Evolutionary conservation across 1,284 basidiomycete genomes (phyloP), one percentile per base, ranked within the genome.

Genomic region (Ceratobasidium sp.): DNA sequence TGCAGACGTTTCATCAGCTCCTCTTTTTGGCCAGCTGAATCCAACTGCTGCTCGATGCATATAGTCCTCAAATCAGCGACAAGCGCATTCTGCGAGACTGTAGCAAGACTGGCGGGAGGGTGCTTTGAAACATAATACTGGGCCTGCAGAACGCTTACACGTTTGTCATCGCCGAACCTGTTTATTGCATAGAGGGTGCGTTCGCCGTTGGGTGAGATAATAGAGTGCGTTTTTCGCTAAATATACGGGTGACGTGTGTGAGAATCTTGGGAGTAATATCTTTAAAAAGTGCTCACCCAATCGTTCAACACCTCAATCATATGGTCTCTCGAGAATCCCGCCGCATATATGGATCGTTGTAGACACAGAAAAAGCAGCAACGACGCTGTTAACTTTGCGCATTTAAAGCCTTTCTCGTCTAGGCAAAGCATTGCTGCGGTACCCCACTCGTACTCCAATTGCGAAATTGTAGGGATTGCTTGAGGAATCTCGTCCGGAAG

Each of bases 121-220:
- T 39, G 23, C 23, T 39, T 60, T 28, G 58, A 60, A 28, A 60
- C 58, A 28, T 60, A 60, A 39, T 60, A 60, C 9, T 60, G 58
- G 23, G 58, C 58, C 20, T 26, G 58, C 13, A 20, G 9, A 60
- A 60, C 20, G 12, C 58, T 20, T 26, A 60, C 33, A 60, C 33
- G 6, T 28, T 60, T 39, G 9, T 20, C 58, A 39, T 39, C 33
- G 12, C 58, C 58, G 20, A 60, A 60, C 23, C 23, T 12, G 20
- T 23, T 60, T 12, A 60, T 20, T 7, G 58, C 58, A 60, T 28
- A 39, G 6, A 10, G 58, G 9, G 58, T 28, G 58, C 58, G 58
- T 10, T 28, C 33, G 20, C 58, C 58, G 23, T 60, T 39, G 20
- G 23, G 20, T 60, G 23, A 60, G 33, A 60, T 60, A 12, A 60